Conservation (phyloP, 768 basidiomycete genomes). For the Rhodocollybia butyracea region DNA sequence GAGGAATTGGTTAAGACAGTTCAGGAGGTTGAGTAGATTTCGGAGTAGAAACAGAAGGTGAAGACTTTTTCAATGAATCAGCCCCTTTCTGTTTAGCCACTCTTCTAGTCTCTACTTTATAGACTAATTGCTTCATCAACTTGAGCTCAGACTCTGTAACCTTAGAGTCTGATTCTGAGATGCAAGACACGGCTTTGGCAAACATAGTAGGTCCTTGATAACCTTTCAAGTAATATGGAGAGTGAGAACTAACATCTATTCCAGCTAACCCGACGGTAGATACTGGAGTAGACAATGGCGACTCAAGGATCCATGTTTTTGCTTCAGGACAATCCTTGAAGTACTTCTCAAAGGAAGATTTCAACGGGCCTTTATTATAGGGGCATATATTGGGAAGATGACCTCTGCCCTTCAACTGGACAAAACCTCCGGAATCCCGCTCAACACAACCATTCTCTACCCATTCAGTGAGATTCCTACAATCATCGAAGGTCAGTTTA, state of each 20-base stretch:
- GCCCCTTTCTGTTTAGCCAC: not conserved
- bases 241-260: not conserved
- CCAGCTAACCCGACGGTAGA: not conserved
- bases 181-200: not conserved
- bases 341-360: not conserved
- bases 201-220: not conserved
- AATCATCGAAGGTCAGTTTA: not conserved
- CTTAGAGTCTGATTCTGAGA: too few species aligned
- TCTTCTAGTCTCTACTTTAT: not conserved
- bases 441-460: not conserved
- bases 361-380: not conserved
- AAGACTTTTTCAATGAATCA: not conserved
- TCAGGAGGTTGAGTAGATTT: not conserved
- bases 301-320: not conserved
- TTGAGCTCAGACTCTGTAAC: not conserved
- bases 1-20: not conserved
- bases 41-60: not conserved
- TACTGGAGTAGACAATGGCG: too few species aligned
- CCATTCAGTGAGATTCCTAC: not conserved
- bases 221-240: not conserved
- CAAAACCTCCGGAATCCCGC: not conserved
- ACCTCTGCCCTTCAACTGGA: not conserved
- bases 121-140: not conserved
- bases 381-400: not conserved
- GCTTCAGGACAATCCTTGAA: not conserved